Evolutionary conservation across 2,329 filamentous ascomycete genomes (phyloP).

Genomic region (Fusarium sambucinum): DNA sequence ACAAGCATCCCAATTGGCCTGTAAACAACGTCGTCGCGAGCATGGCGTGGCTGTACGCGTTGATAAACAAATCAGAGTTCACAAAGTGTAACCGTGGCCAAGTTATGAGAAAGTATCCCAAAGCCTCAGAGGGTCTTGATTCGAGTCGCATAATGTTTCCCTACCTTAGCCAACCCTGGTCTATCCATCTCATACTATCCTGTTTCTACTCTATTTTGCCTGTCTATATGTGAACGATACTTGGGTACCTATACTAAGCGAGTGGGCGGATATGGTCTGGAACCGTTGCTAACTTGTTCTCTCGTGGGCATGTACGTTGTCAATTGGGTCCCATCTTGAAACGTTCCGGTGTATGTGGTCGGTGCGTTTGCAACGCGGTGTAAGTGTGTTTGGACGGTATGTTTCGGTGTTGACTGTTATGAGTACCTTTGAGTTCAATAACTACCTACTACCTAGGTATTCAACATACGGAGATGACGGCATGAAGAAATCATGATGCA

Average conservation of each 20-base stretch:
- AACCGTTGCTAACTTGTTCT: slow-evolving; percentile 21
- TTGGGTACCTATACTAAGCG: background rate
- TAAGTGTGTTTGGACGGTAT: background rate
- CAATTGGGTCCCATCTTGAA: slow-evolving; percentile 32
- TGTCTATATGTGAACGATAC: background rate
- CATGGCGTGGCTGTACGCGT: slow-evolving; percentile 27
- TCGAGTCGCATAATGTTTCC: slow-evolving; percentile 21
- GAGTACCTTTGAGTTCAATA: slow-evolving; percentile 19
- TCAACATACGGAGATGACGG: slow-evolving; percentile 33
- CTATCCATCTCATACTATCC: background rate
- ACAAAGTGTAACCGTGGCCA: slow-evolving; percentile 26
- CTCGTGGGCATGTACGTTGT: slow-evolving; percentile 32
- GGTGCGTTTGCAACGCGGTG: slow-evolving; percentile 17
- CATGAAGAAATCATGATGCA: slow-evolving; percentile 41
- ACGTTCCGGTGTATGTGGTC: slow-evolving; percentile 29
- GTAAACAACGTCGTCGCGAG: slow-evolving; percentile 5
- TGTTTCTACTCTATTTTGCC: background rate
- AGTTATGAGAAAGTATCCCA: slow-evolving; percentile 17
- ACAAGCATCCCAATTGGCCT: slow-evolving; percentile 2
- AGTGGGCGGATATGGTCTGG: slow-evolving; percentile 18
- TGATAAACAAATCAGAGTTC: slow-evolving; percentile 40
- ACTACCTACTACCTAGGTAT: background rate
- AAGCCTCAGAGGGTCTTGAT: slow-evolving; percentile 25
- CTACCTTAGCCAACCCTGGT: background rate
- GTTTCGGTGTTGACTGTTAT: slow-evolving; percentile 1